Conservation (phyloP, 148 eudicot genomes). For the Talinum fruticosum region DNA sequence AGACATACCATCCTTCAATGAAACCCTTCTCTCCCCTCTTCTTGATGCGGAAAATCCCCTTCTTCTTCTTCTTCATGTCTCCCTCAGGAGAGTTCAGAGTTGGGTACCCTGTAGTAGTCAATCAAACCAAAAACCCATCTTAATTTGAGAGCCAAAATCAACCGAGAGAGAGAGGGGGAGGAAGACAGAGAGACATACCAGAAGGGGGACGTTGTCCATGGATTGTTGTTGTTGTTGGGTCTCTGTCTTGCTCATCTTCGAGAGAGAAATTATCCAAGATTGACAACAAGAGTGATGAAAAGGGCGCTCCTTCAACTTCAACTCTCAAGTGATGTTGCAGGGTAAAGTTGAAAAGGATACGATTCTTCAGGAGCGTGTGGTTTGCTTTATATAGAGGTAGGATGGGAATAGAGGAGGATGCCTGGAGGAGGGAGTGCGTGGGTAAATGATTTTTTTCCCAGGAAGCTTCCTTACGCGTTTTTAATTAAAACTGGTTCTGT, state of each 20-base stretch:
- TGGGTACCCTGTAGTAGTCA: conserved; percentile 50
- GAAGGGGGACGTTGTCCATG: conserved; percentile 47
- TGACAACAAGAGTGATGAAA: background rate
- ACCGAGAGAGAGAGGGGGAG: conserved; percentile 4
- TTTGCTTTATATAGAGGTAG: background rate
- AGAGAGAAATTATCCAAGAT: background rate
- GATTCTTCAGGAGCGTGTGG: background rate
- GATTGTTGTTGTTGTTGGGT: conserved; percentile 29
- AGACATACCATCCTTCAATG: conserved; percentile 76
- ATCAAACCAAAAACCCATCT: background rate
- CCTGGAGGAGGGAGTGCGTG: background rate
- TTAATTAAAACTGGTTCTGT: background rate
- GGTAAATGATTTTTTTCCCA: background rate
- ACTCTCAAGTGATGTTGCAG: too few relatives aligned
- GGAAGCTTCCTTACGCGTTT: background rate
- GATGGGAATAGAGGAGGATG: too few relatives aligned
- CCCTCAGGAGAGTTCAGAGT: conserved; percentile 37
- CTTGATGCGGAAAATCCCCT: conserved; percentile 35
- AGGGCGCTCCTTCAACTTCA: too few relatives aligned
- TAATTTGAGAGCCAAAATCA: background rate
- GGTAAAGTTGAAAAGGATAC: background rate
- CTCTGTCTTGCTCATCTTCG: conserved; percentile 15
- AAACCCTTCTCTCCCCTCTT: conserved; percentile 69
- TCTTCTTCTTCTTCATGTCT: conserved; percentile 38
- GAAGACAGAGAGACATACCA: conserved; percentile 25